Evolutionary conservation across 2,329 filamentous ascomycete species (phyloP), one percentile per base, ranked within the genome.

Genomic region (Trichocomaceae sp.): DNA sequence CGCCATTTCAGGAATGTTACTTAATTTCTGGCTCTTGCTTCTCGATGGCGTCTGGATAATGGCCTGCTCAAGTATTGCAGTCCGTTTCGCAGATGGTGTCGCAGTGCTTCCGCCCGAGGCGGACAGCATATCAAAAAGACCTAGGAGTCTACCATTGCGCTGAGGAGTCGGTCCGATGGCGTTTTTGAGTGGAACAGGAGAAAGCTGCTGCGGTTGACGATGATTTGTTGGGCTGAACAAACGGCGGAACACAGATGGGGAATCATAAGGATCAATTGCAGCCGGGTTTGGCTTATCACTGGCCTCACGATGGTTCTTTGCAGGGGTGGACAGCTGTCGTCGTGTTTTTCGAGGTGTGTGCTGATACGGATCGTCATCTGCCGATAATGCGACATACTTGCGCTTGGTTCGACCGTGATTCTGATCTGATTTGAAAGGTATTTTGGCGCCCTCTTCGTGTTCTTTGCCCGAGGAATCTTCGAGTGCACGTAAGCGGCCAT

Each of bases 141-240:
- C 76, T 2, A 78, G 60, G 0, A 75, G 69, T 45, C 71, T 76
- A 9, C 76, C 76, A 62, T 78, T 74, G 37, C 75, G 71, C 56
- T 77, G 74, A 1, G 76, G 76, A 2, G 76, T 78, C 12, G 76
- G 76, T 3, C 75, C 76, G 49, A 78, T 74, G 22, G 67, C 69
- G 8, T 67, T 59, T 45, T 72, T 70, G 2, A 75, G 59, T 2
- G 72, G 69, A 8, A 67, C 64, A 13, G 69, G 66, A 23, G 63
- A 55, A 58, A 46, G 39, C 52, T 57, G 50, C 26, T 52, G 41
- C 8, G 22, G 29, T 52, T 66, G 62, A 15, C 58, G 60, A 46
- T 72, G 69, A 2, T 67, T 62, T 23, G 61, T 65, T 7, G 72
- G 66, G 52, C 68, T 71, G 64, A 72, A 71, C 10, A 73, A 60